phyloP scores from a whole-genome alignment of 2,329 filamentous ascomycete genomes.

The Aureobasidium mangrovei region DNA sequence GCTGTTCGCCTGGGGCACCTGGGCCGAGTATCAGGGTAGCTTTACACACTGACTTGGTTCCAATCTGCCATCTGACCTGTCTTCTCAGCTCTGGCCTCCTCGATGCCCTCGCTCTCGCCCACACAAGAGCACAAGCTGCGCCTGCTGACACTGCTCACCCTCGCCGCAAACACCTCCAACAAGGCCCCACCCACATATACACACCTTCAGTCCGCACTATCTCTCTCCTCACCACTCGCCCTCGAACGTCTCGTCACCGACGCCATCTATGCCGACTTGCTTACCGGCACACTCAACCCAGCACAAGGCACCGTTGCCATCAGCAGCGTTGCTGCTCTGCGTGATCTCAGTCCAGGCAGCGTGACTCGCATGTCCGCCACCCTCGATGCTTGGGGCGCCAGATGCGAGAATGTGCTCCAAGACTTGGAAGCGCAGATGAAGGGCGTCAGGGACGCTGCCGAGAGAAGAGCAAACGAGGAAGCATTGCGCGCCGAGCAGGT shows the following conservation, averaged over 20 bases:
- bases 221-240: slow-evolving; percentile 55
- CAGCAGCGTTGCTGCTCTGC: slow-evolving; percentile 71
- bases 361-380: slow-evolving; percentile 59
- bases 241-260: slow-evolving; percentile 82
- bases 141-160: slow-evolving; percentile 77
- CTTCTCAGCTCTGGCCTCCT: slow-evolving; percentile 33
- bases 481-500: slow-evolving; percentile 34
- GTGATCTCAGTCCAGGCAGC: slow-evolving; percentile 69
- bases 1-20: slow-evolving; percentile 90
- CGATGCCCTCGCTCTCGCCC: slow-evolving; percentile 62
- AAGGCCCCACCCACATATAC: slow-evolving; percentile 60
- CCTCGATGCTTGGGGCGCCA: slow-evolving; percentile 66
- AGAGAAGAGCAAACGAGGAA: slow-evolving; percentile 34
- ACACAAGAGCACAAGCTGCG: slow-evolving; percentile 77
- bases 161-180: slow-evolving; percentile 48
- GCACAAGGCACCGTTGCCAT: slow-evolving; percentile 65
- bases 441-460: slow-evolving; percentile 46
- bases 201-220: slow-evolving; percentile 57
- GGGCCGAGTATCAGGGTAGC: slow-evolving; percentile 61
- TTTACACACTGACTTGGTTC: slow-evolving; percentile 22
- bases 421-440: slow-evolving; percentile 70
- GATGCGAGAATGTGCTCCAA: slow-evolving; percentile 64
- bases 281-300: slow-evolving; percentile 77
- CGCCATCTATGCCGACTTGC: slow-evolving; percentile 76
- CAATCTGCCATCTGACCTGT: slow-evolving; percentile 10